Evolutionary conservation across 495 filamentous ascomycete species (phyloP).

Genomic region (Penicillium pancosmium): DNA sequence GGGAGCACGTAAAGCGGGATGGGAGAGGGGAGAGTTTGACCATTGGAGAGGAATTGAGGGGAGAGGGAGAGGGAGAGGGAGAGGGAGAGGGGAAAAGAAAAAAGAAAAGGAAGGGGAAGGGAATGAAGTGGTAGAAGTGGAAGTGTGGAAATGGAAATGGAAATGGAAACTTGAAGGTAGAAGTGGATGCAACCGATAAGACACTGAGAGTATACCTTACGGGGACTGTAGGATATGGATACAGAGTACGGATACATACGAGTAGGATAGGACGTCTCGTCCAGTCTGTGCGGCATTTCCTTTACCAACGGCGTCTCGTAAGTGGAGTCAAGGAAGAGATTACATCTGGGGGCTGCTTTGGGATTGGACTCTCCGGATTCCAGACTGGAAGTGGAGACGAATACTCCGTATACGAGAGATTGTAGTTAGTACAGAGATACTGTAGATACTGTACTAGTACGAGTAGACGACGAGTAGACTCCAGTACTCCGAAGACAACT

Average conservation of each 20-base stretch:
- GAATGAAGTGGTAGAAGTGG: slow-evolving; percentile 1
- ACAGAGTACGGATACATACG: no score
- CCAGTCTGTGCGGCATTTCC: slow-evolving; percentile 2
- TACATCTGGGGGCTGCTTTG: neutral
- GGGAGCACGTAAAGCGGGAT: slow-evolving; percentile 37
- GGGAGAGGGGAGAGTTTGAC: slow-evolving; percentile 14
- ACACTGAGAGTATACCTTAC: no score
- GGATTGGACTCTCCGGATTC: neutral
- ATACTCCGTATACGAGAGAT: no score
- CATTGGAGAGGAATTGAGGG: slow-evolving; percentile 16
- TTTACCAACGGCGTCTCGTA: neutral
- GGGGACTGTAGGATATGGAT: no score
- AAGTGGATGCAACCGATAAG: neutral
- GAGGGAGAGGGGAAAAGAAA: slow-evolving; percentile 1
- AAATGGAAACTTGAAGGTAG: no score
- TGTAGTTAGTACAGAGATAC: no score
- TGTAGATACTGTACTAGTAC: no score
- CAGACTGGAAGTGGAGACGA: no score
- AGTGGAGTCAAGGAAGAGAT: neutral
- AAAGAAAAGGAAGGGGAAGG: slow-evolving; percentile 2
- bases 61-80: neutral
- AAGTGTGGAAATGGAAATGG: no score
- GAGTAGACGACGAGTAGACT: no score
- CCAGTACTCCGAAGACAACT: no score
- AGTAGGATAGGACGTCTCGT: no score